Base-by-base conservation (phyloP, 441 rosid species). In the Cnidoscolus chayamansa region DNA sequence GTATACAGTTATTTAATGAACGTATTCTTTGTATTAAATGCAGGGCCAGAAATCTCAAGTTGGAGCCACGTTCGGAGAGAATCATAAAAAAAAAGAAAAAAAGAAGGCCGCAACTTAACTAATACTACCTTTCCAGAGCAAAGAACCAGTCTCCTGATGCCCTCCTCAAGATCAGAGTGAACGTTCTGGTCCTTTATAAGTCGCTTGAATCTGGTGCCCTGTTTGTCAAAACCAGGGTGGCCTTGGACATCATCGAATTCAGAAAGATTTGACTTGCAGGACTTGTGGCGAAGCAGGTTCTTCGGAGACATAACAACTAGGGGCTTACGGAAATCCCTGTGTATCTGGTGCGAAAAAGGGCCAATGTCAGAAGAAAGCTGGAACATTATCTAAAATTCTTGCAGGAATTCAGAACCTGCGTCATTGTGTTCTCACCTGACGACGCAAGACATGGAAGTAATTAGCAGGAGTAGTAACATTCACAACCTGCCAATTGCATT, bases 221-320 rank as follows among this genome's bases (percentile, higher is more conserved):
- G 98, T 74, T 93, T 95, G 86, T 95, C 99, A 74, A 95, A 93
- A 65, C 99, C 97, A 20, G 96, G 94, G 77, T 95, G 99, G 30
- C 97, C 99, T 86, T 93, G 88, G 32, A 91, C 98, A 82, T 95
- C 97, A 83, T 93, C 99, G 78, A 95, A 93, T 81, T 95, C 97
- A 0, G 96, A 90, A 47, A 93, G 86, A 80, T 95, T 93, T 67
- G 99, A 95, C 85, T 85, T 95, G 81, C 99, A 95, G 73, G 91
- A 96, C 78, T 91, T 91, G 81, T 91, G 97, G 68, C 98, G 94
- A 72, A 95, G 98, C 63, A 95, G 82, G 78, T 95, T 95, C 86
- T 95, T 91, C 66, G 98, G 98, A 63, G 98, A 78, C 94, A 91
- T 93, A 71, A 91, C 93, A 47, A 95, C 78, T 57, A 95, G 85